Conservation (phyloP, 2,329 filamentous ascomycete species). For the Fusarium succisae region DNA sequence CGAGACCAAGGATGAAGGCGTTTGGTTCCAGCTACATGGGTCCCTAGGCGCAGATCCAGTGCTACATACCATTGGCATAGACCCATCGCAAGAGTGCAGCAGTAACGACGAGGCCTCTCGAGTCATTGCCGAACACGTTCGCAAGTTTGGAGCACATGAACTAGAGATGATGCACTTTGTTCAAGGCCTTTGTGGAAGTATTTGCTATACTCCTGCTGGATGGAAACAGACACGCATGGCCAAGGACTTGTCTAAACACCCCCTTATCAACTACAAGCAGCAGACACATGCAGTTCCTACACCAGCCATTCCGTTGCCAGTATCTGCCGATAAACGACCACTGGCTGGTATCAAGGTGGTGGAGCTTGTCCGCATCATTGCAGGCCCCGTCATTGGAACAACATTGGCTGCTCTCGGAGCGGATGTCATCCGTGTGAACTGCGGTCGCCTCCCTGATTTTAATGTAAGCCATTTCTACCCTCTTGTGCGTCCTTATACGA, state of each 20-base stretch:
- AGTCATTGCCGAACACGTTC: background rate
- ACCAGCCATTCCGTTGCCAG: background rate
- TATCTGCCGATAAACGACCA: background rate
- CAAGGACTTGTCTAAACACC: background rate
- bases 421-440: background rate
- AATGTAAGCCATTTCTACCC: background rate
- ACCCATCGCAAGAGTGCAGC: background rate
- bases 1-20: background rate
- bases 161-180: background rate
- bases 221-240: background rate
- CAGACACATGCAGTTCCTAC: background rate
- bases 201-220: background rate
- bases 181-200: background rate
- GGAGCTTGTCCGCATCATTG: background rate
- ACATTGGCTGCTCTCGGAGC: background rate
- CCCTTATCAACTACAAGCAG: background rate
- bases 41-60: slow-evolving; percentile 32
- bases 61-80: background rate
- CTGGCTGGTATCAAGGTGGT: background rate
- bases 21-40: background rate
- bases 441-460: background rate
- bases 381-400: background rate
- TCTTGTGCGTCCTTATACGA: background rate
- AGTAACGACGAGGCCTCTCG: background rate
- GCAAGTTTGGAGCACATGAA: background rate